phyloP scores from a whole-genome alignment of 768 basidiomycete genomes.

The Serendipita sp. region DNA sequence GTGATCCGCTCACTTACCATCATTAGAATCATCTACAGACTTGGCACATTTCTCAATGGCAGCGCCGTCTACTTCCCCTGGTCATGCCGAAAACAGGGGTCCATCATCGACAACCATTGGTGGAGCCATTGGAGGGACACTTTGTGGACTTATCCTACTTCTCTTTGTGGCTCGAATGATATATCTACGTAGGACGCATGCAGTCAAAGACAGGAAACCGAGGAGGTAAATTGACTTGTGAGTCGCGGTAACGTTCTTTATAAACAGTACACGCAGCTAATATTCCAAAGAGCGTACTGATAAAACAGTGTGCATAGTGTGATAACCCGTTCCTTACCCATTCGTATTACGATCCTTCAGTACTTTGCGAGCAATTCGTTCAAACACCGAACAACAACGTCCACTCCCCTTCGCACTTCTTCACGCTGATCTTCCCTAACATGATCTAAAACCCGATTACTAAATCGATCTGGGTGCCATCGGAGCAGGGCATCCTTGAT shows the following conservation, averaged over 20 bases:
- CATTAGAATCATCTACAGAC: no score
- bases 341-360: neutral
- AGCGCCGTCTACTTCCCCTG: no score
- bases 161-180: neutral
- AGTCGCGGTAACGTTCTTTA: neutral
- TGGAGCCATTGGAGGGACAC: neutral
- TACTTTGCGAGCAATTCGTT: slow-evolving; percentile 42
- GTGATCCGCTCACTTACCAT: no score
- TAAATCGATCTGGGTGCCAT: slow-evolving; percentile 55
- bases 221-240: neutral
- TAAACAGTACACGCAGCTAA: neutral
- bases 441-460: slow-evolving; percentile 33
- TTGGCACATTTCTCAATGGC: no score
- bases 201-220: neutral
- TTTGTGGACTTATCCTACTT: neutral
- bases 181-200: neutral
- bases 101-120: neutral
- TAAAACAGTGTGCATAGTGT: neutral
- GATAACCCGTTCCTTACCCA: neutral
- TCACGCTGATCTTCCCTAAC: slow-evolving; percentile 37
- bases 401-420: slow-evolving; percentile 45
- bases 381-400: slow-evolving; percentile 47
- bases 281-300: neutral
- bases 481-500: slow-evolving; percentile 50
- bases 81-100: neutral